These are phyloP conservation scores for Aspergillus pseudoglaucus DNA, from an alignment of 2,329 filamentous ascomycete species.

Conservation along the genomic window DNA sequence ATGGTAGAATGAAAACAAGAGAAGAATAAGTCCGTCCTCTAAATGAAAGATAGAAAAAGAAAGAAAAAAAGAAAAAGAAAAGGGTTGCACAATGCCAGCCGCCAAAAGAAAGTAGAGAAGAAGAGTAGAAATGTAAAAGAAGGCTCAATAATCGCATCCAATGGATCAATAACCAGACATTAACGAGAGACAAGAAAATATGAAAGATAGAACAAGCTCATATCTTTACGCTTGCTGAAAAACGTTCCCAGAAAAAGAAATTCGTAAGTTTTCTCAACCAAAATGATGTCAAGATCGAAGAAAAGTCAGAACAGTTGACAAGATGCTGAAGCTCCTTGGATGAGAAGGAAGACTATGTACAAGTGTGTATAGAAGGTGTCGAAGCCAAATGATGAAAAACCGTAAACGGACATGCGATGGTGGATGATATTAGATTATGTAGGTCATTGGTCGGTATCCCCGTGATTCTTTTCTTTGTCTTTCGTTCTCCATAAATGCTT, in stretches of 20 bases:
- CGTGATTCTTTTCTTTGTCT: constrained; percentile 34
- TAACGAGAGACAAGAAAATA: constrained; percentile 29
- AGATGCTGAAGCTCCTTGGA: constrained; percentile 2
- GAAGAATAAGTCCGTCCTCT: neutral
- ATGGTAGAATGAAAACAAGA: neutral
- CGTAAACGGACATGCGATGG: constrained; percentile 9
- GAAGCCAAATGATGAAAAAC: constrained; percentile 6
- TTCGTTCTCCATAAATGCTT: constrained; percentile 46
- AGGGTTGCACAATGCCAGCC: neutral
- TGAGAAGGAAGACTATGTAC: constrained; percentile 11
- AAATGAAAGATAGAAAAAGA: neutral
- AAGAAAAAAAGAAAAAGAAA: neutral
- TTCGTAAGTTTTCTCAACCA: constrained; percentile 26
- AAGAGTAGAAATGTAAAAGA: neutral
- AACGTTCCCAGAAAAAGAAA: constrained; percentile 26
- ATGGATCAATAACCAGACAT: constrained; percentile 17
- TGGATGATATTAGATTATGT: constrained; percentile 9
- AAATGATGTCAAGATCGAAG: constrained; percentile 4
- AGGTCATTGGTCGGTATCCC: constrained; percentile 12
- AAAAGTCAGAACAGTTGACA: constrained; percentile 2
- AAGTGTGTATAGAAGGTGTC: neutral
- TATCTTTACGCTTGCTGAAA: constrained; percentile 24
- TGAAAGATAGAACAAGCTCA: constrained; percentile 18
- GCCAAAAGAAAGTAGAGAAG: neutral
- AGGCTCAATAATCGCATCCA: neutral